Conservation (phyloP, 1,139 yeast species). For the Oligophagozyma castellii region DNA sequence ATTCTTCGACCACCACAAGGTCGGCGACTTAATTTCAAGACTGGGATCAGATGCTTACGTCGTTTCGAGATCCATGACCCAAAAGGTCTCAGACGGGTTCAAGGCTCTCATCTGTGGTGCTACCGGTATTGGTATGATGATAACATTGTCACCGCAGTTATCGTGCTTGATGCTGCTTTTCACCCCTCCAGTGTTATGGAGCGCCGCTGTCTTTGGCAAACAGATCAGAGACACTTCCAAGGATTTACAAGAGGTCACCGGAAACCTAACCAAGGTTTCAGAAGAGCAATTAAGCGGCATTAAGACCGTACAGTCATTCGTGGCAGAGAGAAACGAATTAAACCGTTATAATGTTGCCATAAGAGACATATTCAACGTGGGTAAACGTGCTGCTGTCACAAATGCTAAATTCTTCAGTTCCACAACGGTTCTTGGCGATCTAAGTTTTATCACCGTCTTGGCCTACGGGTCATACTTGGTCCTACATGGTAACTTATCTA, state of each 20-base stretch:
- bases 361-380: conserved; percentile 57
- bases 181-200: conserved; percentile 69
- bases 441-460: conserved; percentile 60
- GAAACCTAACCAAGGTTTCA: conserved; percentile 73
- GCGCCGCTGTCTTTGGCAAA: conserved; percentile 69
- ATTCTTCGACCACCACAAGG: conserved; percentile 83
- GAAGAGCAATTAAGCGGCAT: conserved; percentile 86
- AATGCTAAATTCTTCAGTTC: conserved; percentile 66
- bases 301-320: conserved; percentile 77
- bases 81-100: conserved; percentile 82
- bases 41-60: conserved; percentile 82
- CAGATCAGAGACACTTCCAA: conserved; percentile 64
- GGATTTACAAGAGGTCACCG: conserved; percentile 72
- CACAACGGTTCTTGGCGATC: conserved; percentile 71
- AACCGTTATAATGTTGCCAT: conserved; percentile 54
- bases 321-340: conserved; percentile 63
- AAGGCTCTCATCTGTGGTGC: conserved; percentile 67
- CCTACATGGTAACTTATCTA: conserved; percentile 50
- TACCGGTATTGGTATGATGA: conserved; percentile 82
- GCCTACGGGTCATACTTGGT: conserved; percentile 76
- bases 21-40: conserved; percentile 85
- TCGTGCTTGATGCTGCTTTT: conserved; percentile 63
- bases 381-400: conserved; percentile 67
- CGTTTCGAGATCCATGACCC: conserved; percentile 77
- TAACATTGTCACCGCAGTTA: conserved; percentile 66